Evolutionary conservation across 73 alveolate species (phyloP), one percentile per base, ranked within the genome.

Genomic region (Tetrahymena borealis): DNA sequence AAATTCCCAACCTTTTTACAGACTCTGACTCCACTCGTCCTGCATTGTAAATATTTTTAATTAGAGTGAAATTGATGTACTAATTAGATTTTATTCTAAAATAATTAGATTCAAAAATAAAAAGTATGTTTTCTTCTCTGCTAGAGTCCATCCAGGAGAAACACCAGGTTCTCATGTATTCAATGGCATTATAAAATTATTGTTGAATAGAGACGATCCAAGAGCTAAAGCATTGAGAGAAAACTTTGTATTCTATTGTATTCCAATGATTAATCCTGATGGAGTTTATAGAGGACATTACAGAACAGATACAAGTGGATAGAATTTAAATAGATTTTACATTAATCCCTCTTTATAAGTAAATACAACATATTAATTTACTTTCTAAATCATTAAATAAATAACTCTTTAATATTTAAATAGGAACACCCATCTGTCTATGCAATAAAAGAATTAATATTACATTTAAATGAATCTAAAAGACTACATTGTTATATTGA

Each of bases 61-160:
- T 41, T 18, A 7, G 38, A 13, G n/a, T 60, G 16, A 20, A 60
- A 60, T 24, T 60, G 28, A 60, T 18, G n/a, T n/a, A n/a, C n/a
- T n/a, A n/a, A n/a, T n/a, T n/a, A n/a, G n/a, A 20, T 4, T 24
- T 6, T 15, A 60, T 15, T 60, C n/a, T 9, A 60, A 60, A 24
- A 2, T 24, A 60, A 60, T 15, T 60, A 60, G 85, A 6, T 60
- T 60, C 85, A 60, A 60, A 28, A 96, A 96, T 78, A 98, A 97
- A 91, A 97, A 94, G 43, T 94, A 96, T 33, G 95, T 99, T 33
- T 96, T 98, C 94, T 93, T 98, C 28, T 97, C 99, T 7, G 99
- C 99, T 3, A 95, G 99, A 90, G 99, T 99, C 11, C 99, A 99
- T 91, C 99, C 99, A 4, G 99, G 99, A 7, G 99, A 99, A 97